Percentiles rank a stretch among this genome's conserved stretches.
Evolutionary conservation across 129 eudicot genomes (phyloP).

Genomic region (Dittrichia graveolens): DNA sequence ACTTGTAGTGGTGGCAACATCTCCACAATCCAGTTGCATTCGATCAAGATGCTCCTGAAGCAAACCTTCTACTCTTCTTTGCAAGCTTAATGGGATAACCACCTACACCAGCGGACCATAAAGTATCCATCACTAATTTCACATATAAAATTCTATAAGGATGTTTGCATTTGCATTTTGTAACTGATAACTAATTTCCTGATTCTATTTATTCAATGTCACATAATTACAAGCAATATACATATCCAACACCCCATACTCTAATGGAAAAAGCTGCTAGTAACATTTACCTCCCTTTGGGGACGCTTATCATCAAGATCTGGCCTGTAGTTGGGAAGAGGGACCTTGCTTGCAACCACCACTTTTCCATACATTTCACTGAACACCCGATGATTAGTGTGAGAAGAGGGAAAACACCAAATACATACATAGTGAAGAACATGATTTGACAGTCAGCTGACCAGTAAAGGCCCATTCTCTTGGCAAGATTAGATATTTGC

Average conservation of each 20-base stretch:
- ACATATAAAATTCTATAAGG: background rate
- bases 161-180: background rate
- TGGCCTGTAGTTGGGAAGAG: conserved; percentile 97
- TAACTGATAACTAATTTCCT: too few relatives aligned
- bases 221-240: background rate
- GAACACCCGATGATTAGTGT: conserved; percentile 28
- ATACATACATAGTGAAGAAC: conserved; percentile 25
- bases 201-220: background rate
- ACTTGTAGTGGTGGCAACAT: conserved; percentile 23
- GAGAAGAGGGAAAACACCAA: conserved; percentile 17
- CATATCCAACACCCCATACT: background rate
- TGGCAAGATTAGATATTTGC: conserved; percentile 90
- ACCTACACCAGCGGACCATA: conserved; percentile 54
- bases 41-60: conserved; percentile 95
- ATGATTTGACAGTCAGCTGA: conserved; percentile 29
- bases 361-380: conserved; percentile 94
- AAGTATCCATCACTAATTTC: conserved; percentile 23
- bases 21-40: conserved; percentile 46
- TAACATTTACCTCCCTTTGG: conserved; percentile 83
- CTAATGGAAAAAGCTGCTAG: background rate
- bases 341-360: conserved; percentile 95
- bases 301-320: conserved; percentile 99
- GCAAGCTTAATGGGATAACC: conserved; percentile 88
- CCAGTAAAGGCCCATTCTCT: conserved; percentile 92
- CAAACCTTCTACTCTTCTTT: conserved; percentile 92